Evolutionary conservation across 73 alveolate genomes (phyloP).

Genomic region (Paramecium biaurelia): DNA sequence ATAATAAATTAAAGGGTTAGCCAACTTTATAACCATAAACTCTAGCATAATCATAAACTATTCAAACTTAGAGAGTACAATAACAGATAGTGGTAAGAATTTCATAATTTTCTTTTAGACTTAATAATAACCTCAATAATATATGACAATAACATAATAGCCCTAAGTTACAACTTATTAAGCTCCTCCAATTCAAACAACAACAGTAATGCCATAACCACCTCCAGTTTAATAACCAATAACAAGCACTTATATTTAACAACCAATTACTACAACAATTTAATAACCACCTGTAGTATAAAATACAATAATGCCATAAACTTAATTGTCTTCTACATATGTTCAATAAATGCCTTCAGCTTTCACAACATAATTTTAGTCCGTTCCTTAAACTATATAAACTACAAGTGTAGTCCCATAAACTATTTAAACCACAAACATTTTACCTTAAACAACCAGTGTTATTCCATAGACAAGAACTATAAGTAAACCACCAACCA

Average conservation of each 20-base stretch:
- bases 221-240: not conserved
- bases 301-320: not conserved
- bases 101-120: not conserved
- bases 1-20: not conserved
- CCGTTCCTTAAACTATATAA: not conserved
- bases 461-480: not conserved
- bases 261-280: not conserved
- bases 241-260: not conserved
- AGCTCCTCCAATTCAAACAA: not conserved
- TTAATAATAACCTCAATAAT: not conserved
- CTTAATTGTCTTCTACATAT: not conserved
- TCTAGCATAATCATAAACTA: not conserved
- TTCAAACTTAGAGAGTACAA: not conserved
- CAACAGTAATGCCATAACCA: not conserved
- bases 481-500: not conserved
- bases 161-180: not conserved
- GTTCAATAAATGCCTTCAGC: not conserved
- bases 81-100: not conserved
- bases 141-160: not conserved
- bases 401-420: not conserved
- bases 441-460: not conserved
- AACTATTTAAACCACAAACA: not conserved
- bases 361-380: not conserved
- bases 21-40: not conserved
- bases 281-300: not conserved